phyloP scores from a whole-genome alignment of 2,329 filamentous ascomycete species.

The Fusarium buxicola region DNA sequence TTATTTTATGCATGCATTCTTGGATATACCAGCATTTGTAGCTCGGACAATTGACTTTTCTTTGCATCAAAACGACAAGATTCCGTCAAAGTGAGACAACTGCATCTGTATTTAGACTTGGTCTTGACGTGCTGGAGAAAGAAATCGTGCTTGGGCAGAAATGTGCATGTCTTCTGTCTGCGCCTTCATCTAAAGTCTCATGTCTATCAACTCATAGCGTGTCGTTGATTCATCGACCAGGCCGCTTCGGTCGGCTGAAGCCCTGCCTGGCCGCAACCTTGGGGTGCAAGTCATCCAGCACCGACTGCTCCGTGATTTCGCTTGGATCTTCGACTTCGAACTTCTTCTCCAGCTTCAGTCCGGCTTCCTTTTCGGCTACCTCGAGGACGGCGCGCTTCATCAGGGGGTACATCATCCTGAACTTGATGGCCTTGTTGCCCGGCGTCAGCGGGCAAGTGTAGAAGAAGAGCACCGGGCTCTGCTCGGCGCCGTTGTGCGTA shows the following conservation, averaged over 20 bases:
- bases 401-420: slow-evolving; percentile 85
- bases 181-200: neutral
- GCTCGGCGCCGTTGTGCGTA: slow-evolving; percentile 63
- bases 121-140: neutral
- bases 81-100: neutral
- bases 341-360: slow-evolving; percentile 75
- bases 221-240: slow-evolving; percentile 66
- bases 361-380: slow-evolving; percentile 74
- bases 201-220: slow-evolving; percentile 2
- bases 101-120: slow-evolving; percentile 5
- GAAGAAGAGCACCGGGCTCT: slow-evolving; percentile 78
- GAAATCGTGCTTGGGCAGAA: slow-evolving; percentile 1
- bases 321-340: slow-evolving; percentile 74
- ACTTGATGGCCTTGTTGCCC: slow-evolving; percentile 77
- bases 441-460: slow-evolving; percentile 80
- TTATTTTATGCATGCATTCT: slow-evolving; percentile 45
- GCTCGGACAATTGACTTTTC: slow-evolving; percentile 44
- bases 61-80: slow-evolving; percentile 18
- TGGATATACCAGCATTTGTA: slow-evolving; percentile 47
- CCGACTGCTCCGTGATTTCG: slow-evolving; percentile 75
- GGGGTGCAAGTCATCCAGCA: slow-evolving; percentile 76
- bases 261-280: slow-evolving; percentile 73
- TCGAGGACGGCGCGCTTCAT: slow-evolving; percentile 75
- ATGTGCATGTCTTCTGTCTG: slow-evolving; percentile 11
- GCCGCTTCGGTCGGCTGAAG: slow-evolving; percentile 83